These are phyloP conservation scores for Pleurotus tuber-regium DNA, from an alignment of 768 basidiomycete genomes.

Conservation along the genomic window DNA sequence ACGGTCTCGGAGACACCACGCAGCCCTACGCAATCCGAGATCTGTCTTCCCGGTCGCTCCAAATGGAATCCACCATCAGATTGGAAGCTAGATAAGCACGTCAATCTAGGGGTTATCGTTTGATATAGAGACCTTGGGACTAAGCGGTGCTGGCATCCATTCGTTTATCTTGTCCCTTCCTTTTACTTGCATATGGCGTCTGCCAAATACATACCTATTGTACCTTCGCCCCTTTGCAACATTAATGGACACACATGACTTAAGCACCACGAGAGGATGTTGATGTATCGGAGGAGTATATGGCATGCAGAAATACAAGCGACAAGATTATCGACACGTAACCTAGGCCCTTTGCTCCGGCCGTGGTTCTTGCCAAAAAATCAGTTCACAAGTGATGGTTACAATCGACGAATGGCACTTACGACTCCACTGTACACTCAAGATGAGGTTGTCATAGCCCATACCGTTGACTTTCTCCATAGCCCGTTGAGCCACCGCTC, in stretches of 20 bases:
- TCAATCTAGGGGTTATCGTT: not conserved
- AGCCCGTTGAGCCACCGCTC: conserved; percentile 76
- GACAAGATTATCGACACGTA: not conserved
- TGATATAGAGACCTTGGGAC: too few relatives aligned
- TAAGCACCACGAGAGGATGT: too few relatives aligned
- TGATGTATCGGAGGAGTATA: too few relatives aligned
- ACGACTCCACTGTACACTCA: conserved; percentile 65
- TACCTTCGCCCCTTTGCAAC: too few relatives aligned
- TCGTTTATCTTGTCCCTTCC: too few relatives aligned
- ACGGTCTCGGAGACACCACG: not conserved
- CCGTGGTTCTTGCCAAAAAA: conserved; percentile 33
- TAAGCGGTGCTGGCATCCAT: too few relatives aligned
- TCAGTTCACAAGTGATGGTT: conserved; percentile 3
- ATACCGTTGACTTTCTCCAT: conserved; percentile 90
- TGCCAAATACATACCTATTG: too few relatives aligned
- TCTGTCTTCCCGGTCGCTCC: not conserved
- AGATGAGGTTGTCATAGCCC: conserved; percentile 90
- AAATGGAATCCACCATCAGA: not conserved
- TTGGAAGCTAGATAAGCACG: not conserved
- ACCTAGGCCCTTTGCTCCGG: conserved; percentile 34
- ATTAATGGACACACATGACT: too few relatives aligned
- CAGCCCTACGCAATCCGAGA: not conserved
- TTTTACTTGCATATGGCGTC: too few relatives aligned
- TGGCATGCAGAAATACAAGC: not conserved
- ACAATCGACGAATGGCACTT: conserved; percentile 24